phyloP scores from a whole-genome alignment of 2,329 filamentous ascomycete species.

The Cryphonectria naterciae region DNA sequence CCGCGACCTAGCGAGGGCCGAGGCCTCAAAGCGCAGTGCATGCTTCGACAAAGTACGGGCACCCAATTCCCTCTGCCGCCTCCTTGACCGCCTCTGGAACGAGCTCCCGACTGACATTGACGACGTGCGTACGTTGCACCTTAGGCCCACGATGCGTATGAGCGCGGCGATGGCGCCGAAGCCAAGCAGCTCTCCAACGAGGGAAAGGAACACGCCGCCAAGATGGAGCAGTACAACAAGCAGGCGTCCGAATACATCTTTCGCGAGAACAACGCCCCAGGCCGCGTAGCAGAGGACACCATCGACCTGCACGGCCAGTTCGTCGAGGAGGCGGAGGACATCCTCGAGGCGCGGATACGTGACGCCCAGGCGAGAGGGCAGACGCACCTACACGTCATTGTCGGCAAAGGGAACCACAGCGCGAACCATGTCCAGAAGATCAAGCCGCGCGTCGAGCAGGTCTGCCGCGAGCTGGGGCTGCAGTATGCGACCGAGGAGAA shows the following conservation, averaged over 20 bases:
- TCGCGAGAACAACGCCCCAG: constrained; percentile 85
- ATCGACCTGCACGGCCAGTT: constrained; percentile 95
- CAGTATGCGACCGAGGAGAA: constrained; percentile 88
- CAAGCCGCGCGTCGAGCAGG: constrained; percentile 88
- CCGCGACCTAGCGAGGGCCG: constrained; percentile 78
- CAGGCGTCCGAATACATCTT: constrained; percentile 95
- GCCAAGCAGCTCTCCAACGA: constrained; percentile 85
- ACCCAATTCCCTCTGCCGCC: constrained; percentile 6
- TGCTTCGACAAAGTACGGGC: constrained; percentile 72
- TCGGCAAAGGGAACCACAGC: constrained; percentile 93
- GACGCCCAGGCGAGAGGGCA: constrained; percentile 75
- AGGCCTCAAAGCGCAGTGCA: constrained; percentile 75
- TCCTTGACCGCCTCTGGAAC: constrained; percentile 2
- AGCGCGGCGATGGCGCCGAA: constrained; percentile 77
- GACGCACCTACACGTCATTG: constrained; percentile 88
- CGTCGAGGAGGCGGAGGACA: constrained; percentile 91
- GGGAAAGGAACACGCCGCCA: constrained; percentile 79
- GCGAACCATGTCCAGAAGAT: constrained; percentile 84
- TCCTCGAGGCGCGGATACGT: constrained; percentile 82
- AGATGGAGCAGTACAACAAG: constrained; percentile 87
- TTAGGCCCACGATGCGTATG: constrained; percentile 78
- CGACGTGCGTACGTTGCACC: background rate
- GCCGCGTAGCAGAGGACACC: constrained; percentile 75
- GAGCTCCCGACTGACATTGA: constrained; percentile 9
- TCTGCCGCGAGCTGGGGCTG: constrained; percentile 82